Base-by-base conservation (phyloP, 331 rosid genomes). In the Cydonia oblonga region DNA sequence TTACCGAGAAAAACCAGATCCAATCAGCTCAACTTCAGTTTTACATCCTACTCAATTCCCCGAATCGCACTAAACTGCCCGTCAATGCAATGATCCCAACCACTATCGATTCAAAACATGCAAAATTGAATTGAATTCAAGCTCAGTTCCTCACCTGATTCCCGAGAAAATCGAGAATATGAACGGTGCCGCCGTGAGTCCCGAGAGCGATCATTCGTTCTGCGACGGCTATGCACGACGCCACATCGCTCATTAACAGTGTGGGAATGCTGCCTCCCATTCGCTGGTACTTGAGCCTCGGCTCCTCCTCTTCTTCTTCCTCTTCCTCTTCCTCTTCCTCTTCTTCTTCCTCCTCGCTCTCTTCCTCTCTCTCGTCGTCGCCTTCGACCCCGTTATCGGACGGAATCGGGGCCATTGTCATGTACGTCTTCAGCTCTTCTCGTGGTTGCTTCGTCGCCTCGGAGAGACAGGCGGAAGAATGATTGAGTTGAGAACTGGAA, bases 141-240 rank as follows among this genome's bases (percentile, higher is more conserved):
- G 69, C 76, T 68, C 51, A 62, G 42, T 3, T 6, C 26, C 79
- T 29, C 15, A 95, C 99, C 97, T 95, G 99, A 81, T 95, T 95
- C 18, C 99, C 99, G 54, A 95, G 97, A 85, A 95, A 95, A 83
- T 95, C 99, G 20, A 95, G 96, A 70, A 95, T 95, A 58, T 87
- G 93, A 76, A 95, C 81, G 49, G 92, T 78, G 78, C 99, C 99
- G 60, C 86, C 91, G n/a, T 85, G 91, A n/a, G 99, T 89, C 24
- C 99, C 99, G 15, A 95, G 88, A 0, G 97, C 99, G 79, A 95
- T 90, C 99, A 91, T 95, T 70, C 99, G 86, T 84, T 95, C 99
- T 2, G 97, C 91, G 19, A 95, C 96, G 1, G 96, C 86, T 33
- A 95, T 77, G 73, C 92, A 95, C 33, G 99, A 89, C 14, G 99